Conservation (phyloP, 1,284 basidiomycete genomes). For the Apiotrichum siamense region DNA sequence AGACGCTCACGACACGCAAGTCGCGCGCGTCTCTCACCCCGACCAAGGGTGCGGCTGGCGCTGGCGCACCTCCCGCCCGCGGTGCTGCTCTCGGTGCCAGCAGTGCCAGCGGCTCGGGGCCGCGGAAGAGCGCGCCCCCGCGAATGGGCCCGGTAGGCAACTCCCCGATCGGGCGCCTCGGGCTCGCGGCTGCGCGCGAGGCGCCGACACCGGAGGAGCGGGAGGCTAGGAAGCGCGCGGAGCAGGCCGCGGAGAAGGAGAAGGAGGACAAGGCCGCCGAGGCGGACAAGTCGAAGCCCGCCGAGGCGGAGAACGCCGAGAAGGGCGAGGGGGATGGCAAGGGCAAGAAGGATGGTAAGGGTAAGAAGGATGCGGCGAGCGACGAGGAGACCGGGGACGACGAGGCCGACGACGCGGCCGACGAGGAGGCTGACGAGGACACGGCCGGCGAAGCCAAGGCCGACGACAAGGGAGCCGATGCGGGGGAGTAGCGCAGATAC, state of each 20-base stretch:
- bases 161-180: constrained; percentile 3
- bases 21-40: background rate
- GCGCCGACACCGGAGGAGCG: background rate
- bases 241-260: background rate
- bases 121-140: background rate
- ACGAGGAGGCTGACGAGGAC: too few species aligned
- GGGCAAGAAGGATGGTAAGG: background rate
- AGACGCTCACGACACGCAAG: background rate
- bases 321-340: background rate
- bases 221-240: background rate
- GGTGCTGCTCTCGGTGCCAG: background rate
- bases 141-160: background rate
- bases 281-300: too few species aligned
- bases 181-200: constrained; percentile 8
- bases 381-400: background rate
- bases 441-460: too few species aligned
- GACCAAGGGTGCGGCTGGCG: too few species aligned
- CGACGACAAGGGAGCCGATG: too few species aligned
- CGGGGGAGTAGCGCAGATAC: too few species aligned
- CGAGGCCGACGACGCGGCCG: background rate
- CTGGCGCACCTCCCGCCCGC: background rate
- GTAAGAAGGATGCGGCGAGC: background rate
- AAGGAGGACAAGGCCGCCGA: background rate
- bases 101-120: background rate
- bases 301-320: background rate